Evolutionary conservation across 352 stramenopile genomes (phyloP).

Genomic region (Globisporangium emineosum): DNA sequence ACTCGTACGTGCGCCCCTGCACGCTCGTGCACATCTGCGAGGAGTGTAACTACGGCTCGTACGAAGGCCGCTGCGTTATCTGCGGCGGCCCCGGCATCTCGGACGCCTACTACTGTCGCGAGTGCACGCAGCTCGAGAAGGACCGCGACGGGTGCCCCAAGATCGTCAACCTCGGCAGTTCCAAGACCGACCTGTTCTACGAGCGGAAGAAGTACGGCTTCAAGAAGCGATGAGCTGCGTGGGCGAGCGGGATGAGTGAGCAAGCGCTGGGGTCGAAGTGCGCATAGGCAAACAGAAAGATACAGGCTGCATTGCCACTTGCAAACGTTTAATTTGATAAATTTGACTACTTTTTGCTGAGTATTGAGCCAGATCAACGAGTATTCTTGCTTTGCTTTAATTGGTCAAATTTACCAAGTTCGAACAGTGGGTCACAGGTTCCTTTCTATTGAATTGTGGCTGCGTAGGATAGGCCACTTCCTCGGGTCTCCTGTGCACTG

Average conservation of each 20-base stretch:
- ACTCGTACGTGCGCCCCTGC: slow-evolving; percentile 98
- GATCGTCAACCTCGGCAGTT: slow-evolving; percentile 97
- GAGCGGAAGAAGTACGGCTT: slow-evolving; percentile 98
- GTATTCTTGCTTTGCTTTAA: no score
- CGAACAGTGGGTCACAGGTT: no score
- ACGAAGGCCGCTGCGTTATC: slow-evolving; percentile 96
- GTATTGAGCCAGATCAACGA: no score
- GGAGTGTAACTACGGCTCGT: slow-evolving; percentile 99
- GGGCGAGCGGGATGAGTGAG: neutral
- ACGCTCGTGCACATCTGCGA: slow-evolving; percentile 99
- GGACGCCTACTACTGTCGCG: slow-evolving; percentile 99
- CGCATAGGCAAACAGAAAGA: neutral
- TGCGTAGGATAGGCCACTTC: no score
- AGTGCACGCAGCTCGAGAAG: slow-evolving; percentile 97
- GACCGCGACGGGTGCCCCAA: slow-evolving; percentile 98
- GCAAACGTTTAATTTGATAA: no score
- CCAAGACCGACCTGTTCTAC: slow-evolving; percentile 98
- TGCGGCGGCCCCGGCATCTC: slow-evolving; percentile 97
- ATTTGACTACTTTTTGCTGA: no score
- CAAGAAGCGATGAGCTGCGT: slow-evolving; percentile 73
- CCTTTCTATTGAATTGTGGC: no score
- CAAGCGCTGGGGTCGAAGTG: neutral
- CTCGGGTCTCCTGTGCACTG: no score
- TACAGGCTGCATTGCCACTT: no score
- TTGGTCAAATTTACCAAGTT: no score